A percentile compares a stretch with the other conserved stretches of the same genome.
phyloP scores from a whole-genome alignment of 768 basidiomycete species.

The Amanita molliuscula region DNA sequence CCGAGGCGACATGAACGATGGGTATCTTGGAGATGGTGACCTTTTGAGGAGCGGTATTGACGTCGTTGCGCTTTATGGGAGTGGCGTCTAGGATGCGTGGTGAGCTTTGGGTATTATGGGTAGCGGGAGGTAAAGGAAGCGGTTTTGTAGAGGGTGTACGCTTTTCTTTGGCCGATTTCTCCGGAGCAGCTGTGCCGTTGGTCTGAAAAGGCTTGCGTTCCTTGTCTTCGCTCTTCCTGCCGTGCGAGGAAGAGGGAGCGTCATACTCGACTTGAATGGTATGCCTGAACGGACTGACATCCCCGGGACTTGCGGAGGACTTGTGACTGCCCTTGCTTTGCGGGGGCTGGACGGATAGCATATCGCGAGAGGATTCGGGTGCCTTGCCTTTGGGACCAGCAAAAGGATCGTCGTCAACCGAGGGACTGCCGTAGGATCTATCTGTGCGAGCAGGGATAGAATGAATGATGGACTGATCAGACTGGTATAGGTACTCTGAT shows the following conservation, averaged over 20 bases:
- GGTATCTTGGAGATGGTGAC: constrained; percentile 18
- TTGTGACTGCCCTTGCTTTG: constrained; percentile 15
- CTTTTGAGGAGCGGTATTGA: constrained; percentile 18
- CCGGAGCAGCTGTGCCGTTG: background rate
- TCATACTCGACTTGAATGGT: constrained; percentile 98
- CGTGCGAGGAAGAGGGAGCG: constrained; percentile 16
- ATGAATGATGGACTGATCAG: constrained; percentile 42
- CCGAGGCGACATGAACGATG: constrained; percentile 23
- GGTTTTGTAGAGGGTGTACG: constrained; percentile 1
- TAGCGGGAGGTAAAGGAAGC: background rate
- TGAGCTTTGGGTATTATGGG: background rate
- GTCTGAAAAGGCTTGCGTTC: constrained; percentile 7
- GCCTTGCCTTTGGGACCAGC: constrained; percentile 21
- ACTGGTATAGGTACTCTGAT: constrained; percentile 61
- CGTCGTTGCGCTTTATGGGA: constrained; percentile 13
- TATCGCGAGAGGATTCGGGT: background rate
- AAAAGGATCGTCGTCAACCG: constrained; percentile 63
- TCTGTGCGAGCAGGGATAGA: constrained; percentile 17
- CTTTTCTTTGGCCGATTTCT: constrained; percentile 1
- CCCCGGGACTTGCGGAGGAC: constrained; percentile 31
- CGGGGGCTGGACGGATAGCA: background rate
- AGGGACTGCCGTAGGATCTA: constrained; percentile 23
- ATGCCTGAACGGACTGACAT: constrained; percentile 50
- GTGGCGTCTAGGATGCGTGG: constrained; percentile 5
- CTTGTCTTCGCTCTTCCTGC: constrained; percentile 23